These are phyloP conservation scores for Hyphopichia khmerensis DNA, from an alignment of 1,139 yeast genomes.

Conservation along the genomic window DNA sequence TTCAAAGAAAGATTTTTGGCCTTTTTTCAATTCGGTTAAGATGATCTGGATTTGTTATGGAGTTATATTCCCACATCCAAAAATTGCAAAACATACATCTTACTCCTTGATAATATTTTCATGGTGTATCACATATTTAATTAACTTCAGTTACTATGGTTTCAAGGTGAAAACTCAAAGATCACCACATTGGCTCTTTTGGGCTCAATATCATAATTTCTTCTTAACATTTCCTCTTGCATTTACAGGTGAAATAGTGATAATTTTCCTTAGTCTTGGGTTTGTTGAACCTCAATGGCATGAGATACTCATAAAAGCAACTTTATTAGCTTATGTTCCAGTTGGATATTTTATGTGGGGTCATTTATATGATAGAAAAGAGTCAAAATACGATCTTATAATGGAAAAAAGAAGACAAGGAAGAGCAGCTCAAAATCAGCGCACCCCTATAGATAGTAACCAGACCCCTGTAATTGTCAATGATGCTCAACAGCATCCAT, in stretches of 20 bases:
- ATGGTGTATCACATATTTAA: conserved; percentile 43
- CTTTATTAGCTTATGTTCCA: conserved; percentile 36
- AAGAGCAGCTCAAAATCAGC: conserved; percentile 2
- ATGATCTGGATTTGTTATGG: conserved; percentile 47
- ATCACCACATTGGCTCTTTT: conserved; percentile 32
- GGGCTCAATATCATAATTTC: conserved; percentile 41
- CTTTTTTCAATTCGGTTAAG: conserved; percentile 27
- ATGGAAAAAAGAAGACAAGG: conserved; percentile 19
- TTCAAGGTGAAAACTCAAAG: conserved; percentile 43
- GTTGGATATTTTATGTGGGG: conserved; percentile 37
- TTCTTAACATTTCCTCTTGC: conserved; percentile 47
- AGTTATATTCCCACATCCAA: conserved; percentile 48
- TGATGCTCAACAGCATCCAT: conserved; percentile 1
- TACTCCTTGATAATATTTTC: conserved; percentile 48
- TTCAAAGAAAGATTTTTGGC: conserved; percentile 22
- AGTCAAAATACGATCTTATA: conserved; percentile 20
- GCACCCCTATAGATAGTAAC: background rate
- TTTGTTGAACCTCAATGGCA: conserved; percentile 35
- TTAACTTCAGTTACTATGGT: conserved; percentile 47
- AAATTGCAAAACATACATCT: conserved; percentile 46
- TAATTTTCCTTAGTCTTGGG: conserved; percentile 50
- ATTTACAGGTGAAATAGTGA: conserved; percentile 50
- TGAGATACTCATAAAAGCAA: conserved; percentile 25
- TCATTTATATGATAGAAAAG: conserved; percentile 24
- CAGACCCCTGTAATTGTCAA: background rate